Conservation (phyloP, 2,329 filamentous ascomycete genomes). For the Cyanodermella asteris region DNA sequence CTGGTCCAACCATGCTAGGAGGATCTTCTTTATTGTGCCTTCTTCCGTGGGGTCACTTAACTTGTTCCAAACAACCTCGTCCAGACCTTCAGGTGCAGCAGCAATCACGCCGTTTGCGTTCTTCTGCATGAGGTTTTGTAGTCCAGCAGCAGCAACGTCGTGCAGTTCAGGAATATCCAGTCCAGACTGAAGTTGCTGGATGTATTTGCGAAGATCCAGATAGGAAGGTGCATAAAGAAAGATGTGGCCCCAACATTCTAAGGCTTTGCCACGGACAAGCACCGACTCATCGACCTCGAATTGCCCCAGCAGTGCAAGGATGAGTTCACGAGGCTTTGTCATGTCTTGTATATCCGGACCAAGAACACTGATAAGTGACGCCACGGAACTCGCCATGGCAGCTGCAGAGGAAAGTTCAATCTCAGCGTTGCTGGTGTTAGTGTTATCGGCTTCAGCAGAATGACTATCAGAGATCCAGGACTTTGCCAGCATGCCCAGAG, state of each 20-base stretch:
- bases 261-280: conserved; percentile 50
- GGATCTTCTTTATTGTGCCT: conserved; percentile 62
- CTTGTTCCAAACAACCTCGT: conserved; percentile 79
- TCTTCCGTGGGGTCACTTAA: conserved; percentile 59
- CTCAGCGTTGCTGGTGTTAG: conserved; percentile 77
- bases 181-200: conserved; percentile 58
- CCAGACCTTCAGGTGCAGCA: conserved; percentile 55
- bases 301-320: conserved; percentile 64
- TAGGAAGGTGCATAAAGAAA: conserved; percentile 78
- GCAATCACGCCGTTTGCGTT: conserved; percentile 64
- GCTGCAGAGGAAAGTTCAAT: conserved; percentile 63
- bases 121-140: conserved; percentile 89
- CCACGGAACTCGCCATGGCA: conserved; percentile 68
- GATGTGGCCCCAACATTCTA: conserved; percentile 73
- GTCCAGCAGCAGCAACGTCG: conserved; percentile 63
- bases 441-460: conserved; percentile 57
- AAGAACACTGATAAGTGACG: conserved; percentile 90
- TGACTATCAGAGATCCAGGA: conserved; percentile 83
- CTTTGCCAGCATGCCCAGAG: conserved; percentile 81
- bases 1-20: conserved; percentile 84
- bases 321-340: conserved; percentile 74
- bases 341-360: conserved; percentile 89
- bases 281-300: conserved; percentile 56
- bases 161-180: conserved; percentile 52
- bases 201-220: conserved; percentile 66